A percentile compares a stretch with the other conserved stretches of the same genome.
Conservation (phyloP, 148 eudicot species). For the Amaranthus palmeri region DNA sequence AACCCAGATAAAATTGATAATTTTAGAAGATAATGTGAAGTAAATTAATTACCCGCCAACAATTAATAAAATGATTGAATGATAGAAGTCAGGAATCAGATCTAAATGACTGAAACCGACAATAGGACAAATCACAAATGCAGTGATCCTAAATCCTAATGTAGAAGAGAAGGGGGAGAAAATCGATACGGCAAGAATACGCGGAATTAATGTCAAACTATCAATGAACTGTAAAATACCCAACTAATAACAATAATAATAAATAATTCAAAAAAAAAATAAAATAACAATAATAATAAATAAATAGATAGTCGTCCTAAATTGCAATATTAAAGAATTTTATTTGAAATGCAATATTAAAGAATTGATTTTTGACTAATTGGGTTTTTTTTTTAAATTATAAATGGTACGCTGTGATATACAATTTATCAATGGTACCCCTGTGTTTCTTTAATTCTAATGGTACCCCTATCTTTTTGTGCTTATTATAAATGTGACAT, state of each 20-base stretch:
- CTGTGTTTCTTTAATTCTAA: no score
- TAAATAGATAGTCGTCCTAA: slow-evolving; percentile 8
- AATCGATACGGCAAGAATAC: slow-evolving; percentile 21
- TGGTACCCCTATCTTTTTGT: no score
- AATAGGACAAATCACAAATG: slow-evolving; percentile 22
- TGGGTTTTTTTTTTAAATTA: no score
- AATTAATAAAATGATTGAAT: neutral
- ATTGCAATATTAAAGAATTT: slow-evolving; percentile 34
- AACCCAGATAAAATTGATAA: neutral
- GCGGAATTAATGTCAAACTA: slow-evolving; percentile 40
- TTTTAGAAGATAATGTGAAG: neutral
- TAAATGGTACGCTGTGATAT: no score
- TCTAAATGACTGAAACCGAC: slow-evolving; percentile 40
- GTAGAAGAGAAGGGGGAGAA: slow-evolving; percentile 5
- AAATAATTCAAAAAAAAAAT: no score
- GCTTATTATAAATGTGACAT: no score
- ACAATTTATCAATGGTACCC: no score
- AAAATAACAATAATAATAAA: no score
- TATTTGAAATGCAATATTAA: slow-evolving; percentile 30
- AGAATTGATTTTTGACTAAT: no score
- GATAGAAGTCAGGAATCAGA: slow-evolving; percentile 33
- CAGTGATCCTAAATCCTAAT: neutral
- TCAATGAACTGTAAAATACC: no score
- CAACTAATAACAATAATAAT: no score
- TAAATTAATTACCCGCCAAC: slow-evolving; percentile 17